Evolutionary conservation across 2,329 filamentous ascomycete genomes (phyloP).

Genomic region (Cordyceps farinosa): DNA sequence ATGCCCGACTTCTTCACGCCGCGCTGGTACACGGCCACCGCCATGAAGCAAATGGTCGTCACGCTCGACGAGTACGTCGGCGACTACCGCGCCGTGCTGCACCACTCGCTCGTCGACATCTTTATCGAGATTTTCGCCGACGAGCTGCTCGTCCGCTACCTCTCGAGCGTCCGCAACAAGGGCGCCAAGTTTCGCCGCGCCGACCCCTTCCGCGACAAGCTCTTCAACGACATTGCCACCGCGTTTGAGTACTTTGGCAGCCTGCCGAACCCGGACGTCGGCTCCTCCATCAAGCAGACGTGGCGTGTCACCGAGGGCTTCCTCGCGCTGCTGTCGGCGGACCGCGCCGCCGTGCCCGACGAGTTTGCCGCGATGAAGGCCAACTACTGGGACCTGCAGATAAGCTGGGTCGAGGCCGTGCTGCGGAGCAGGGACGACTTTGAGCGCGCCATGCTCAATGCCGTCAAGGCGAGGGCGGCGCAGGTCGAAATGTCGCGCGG

Average conservation of each 20-base stretch:
- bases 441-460: slow-evolving; percentile 82
- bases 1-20: slow-evolving; percentile 88
- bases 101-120: slow-evolving; percentile 84
- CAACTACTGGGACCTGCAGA: slow-evolving; percentile 88
- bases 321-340: slow-evolving; percentile 71
- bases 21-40: slow-evolving; percentile 80
- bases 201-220: slow-evolving; percentile 88
- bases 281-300: slow-evolving; percentile 74
- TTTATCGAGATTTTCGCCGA: slow-evolving; percentile 91
- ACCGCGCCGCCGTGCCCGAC: slow-evolving; percentile 67
- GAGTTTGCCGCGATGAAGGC: slow-evolving; percentile 81
- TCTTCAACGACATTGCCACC: slow-evolving; percentile 87
- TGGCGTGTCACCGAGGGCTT: slow-evolving; percentile 91
- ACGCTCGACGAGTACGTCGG: slow-evolving; percentile 93
- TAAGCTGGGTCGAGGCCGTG: slow-evolving; percentile 93
- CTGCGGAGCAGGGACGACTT: slow-evolving; percentile 87
- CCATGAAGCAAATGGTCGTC: slow-evolving; percentile 89
- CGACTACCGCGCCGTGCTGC: slow-evolving; percentile 81
- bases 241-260: slow-evolving; percentile 85
- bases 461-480: slow-evolving; percentile 83
- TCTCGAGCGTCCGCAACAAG: slow-evolving; percentile 81
- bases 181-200: slow-evolving; percentile 80
- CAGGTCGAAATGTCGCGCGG: slow-evolving; percentile 78
- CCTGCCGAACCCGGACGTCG: slow-evolving; percentile 63
- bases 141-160: slow-evolving; percentile 82